Evolutionary conservation across 148 eudicot species (phyloP).

Genomic region (Drosera capensis): DNA sequence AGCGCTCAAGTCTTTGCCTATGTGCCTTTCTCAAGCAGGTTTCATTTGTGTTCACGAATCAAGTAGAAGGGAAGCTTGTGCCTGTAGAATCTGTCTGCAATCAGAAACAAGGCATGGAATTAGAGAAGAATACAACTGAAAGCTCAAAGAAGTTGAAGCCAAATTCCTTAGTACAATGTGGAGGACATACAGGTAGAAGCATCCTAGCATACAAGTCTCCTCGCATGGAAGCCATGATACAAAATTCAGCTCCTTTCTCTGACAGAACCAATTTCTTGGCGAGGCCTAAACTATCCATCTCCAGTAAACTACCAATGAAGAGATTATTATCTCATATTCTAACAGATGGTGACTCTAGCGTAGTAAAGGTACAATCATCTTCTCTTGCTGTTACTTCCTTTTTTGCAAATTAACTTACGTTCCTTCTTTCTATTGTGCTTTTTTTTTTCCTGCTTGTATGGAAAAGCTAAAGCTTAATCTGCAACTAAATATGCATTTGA

Average conservation of each 20-base stretch:
- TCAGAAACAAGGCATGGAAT: conserved; percentile 9
- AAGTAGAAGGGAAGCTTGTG: conserved; percentile 84
- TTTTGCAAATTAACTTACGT: too few relatives aligned
- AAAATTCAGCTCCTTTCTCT: conserved; percentile 20
- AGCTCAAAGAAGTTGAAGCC: conserved; percentile 12
- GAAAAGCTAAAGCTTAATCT: too few relatives aligned
- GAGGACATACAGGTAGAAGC: conserved; percentile 10
- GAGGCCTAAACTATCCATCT: conserved; percentile 27
- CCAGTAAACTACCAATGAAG: conserved; percentile 44
- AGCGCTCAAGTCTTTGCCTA: too few relatives aligned
- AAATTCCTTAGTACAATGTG: conserved; percentile 14
- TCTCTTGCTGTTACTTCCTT: too few relatives aligned
- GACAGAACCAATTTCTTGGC: conserved; percentile 24
- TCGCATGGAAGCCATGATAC: conserved; percentile 13
- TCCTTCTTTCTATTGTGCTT: too few relatives aligned
- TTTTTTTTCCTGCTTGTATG: too few relatives aligned
- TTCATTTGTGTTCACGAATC: conserved; percentile 81
- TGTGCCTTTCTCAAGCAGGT: conserved; percentile 55
- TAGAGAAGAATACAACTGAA: conserved; percentile 4
- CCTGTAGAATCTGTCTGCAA: conserved; percentile 59
- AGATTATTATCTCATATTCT: too few relatives aligned
- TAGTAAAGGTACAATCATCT: too few relatives aligned
- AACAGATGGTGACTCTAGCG: too few relatives aligned
- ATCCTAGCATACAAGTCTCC: conserved; percentile 16
- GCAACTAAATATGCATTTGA: too few relatives aligned